These are phyloP conservation scores for Fonsecaea erecta DNA, from an alignment of 2,329 filamentous ascomycete species.

Conservation along the genomic window DNA sequence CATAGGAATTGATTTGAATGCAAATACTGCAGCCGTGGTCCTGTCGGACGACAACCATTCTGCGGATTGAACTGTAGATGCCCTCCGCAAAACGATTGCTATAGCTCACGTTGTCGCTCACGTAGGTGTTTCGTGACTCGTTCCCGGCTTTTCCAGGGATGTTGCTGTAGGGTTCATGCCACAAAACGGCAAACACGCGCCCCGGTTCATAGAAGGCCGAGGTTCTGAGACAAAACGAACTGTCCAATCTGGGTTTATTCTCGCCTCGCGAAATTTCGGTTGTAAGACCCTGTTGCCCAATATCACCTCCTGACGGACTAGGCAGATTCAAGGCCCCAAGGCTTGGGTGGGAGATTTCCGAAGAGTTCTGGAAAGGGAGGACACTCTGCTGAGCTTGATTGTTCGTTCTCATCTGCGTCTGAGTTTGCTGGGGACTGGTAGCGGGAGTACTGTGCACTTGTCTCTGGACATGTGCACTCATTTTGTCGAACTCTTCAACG, in stretches of 20 bases:
- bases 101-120: background rate
- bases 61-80: slow-evolving; percentile 42
- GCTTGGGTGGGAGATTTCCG: background rate
- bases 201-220: slow-evolving; percentile 3
- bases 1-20: slow-evolving; percentile 49
- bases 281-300: background rate
- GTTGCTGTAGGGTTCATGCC: slow-evolving; percentile 7
- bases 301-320: background rate
- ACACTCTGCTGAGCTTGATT: background rate
- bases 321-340: background rate
- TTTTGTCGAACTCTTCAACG: background rate
- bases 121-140: background rate
- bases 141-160: background rate
- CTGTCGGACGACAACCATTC: slow-evolving; percentile 43
- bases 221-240: too few relatives aligned
- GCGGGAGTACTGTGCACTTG: background rate
- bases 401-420: background rate
- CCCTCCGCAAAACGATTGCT: slow-evolving; percentile 21
- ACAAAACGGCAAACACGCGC: slow-evolving; percentile 6
- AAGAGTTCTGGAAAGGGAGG: background rate
- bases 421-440: background rate
- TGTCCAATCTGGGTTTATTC: background rate
- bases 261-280: background rate
- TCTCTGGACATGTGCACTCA: background rate
- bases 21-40: slow-evolving; percentile 41